phyloP scores from a whole-genome alignment of 2,329 filamentous ascomycete genomes.

The Diplocarpon rosae region DNA sequence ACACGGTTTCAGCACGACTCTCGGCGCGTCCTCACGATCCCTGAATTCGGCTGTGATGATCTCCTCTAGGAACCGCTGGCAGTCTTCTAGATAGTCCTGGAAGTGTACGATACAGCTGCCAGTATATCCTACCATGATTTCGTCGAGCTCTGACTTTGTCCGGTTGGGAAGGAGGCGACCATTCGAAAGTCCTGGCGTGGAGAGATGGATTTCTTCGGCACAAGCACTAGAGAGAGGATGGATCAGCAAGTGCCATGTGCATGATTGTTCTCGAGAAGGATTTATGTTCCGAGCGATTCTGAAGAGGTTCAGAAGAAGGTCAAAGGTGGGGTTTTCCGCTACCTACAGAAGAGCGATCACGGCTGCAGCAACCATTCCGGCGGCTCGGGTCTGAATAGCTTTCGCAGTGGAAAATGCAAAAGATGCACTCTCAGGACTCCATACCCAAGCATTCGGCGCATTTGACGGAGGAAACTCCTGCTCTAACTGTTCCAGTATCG shows the following conservation, averaged over 20 bases:
- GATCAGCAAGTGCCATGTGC: too few species aligned
- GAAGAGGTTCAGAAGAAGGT: too few species aligned
- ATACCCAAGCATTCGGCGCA: constrained; percentile 40
- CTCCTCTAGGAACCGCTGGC: constrained; percentile 55
- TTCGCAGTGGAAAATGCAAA: constrained; percentile 56
- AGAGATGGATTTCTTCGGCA: constrained; percentile 49
- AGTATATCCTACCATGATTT: constrained; percentile 68
- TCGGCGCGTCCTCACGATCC: constrained; percentile 23
- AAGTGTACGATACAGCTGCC: constrained; percentile 74
- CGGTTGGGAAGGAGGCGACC: neutral
- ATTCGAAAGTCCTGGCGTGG: constrained; percentile 14
- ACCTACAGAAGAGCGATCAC: constrained; percentile 51
- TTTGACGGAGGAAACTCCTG: constrained; percentile 42
- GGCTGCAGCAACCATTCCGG: constrained; percentile 62
- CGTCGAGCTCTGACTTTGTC: constrained; percentile 32
- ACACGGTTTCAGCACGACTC: constrained; percentile 42
- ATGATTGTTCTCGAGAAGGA: too few species aligned
- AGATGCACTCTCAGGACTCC: constrained; percentile 49
- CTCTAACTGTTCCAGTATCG: constrained; percentile 37
- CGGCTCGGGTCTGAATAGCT: constrained; percentile 60
- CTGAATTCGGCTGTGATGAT: constrained; percentile 35
- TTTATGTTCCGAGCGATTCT: too few species aligned
- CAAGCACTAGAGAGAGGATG: constrained; percentile 31
- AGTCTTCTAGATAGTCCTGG: constrained; percentile 60
- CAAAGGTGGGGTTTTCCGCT: too few species aligned